phyloP scores from a whole-genome alignment of 2,329 filamentous ascomycete species.

The Hyphodiscus sp. region DNA sequence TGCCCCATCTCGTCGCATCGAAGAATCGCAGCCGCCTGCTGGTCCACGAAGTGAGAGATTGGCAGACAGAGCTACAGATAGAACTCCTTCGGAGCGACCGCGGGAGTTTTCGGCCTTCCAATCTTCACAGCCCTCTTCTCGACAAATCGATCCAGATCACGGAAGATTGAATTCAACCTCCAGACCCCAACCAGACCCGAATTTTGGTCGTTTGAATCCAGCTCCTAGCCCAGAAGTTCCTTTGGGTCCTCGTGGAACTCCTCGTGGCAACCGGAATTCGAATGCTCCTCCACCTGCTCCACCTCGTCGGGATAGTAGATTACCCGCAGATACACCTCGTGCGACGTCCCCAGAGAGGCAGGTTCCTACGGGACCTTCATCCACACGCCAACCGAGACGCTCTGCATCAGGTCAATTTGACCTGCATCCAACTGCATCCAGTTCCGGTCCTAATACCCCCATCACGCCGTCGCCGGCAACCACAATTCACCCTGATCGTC shows the following conservation, averaged over 20 bases:
- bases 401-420: constrained; percentile 25
- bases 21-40: constrained; percentile 24
- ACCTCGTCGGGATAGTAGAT: constrained; percentile 19
- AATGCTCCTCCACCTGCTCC: constrained; percentile 7
- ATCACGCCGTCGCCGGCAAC: constrained; percentile 22
- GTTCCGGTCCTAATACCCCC: constrained; percentile 19
- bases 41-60: constrained; percentile 34
- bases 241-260: constrained; percentile 48
- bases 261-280: constrained; percentile 24
- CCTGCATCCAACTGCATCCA: constrained; percentile 12
- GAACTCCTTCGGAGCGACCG: constrained; percentile 34
- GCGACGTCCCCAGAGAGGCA: constrained; percentile 28
- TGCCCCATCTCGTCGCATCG: constrained; percentile 20
- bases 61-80: constrained; percentile 40
- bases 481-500: constrained; percentile 34
- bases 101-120: constrained; percentile 31
- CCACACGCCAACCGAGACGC: constrained; percentile 24
- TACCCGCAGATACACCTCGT: constrained; percentile 19
- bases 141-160: constrained; percentile 42
- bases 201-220: constrained; percentile 55
- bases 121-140: constrained; percentile 29
- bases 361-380: constrained; percentile 30
- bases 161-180: constrained; percentile 33
- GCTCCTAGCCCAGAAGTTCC: constrained; percentile 41
- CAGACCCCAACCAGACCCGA: constrained; percentile 48